These are phyloP conservation scores for Trichosporon coremiiforme DNA, from an alignment of 1,284 basidiomycete genomes.

Conservation along the genomic window DNA sequence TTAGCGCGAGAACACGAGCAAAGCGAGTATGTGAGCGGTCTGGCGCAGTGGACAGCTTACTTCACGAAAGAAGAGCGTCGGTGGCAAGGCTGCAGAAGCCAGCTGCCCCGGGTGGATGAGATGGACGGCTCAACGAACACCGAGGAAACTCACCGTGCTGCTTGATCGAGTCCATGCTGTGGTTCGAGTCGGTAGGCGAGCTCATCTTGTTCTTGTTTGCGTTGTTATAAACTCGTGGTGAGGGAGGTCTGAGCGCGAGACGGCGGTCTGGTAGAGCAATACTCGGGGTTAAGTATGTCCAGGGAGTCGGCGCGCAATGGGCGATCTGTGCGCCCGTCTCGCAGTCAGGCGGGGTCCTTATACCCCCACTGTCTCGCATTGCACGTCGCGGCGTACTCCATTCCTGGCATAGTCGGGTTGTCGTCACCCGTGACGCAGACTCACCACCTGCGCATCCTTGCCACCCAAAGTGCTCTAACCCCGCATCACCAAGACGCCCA, in stretches of 20 bases:
- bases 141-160: background rate
- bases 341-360: background rate
- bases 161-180: slow-evolving; percentile 1
- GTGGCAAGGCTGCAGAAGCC: too few relatives aligned
- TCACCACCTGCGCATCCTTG: background rate
- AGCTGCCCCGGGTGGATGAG: too few relatives aligned
- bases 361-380: background rate
- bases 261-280: background rate
- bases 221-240: background rate
- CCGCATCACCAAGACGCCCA: background rate
- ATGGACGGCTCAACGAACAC: too few relatives aligned
- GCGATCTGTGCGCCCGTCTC: background rate
- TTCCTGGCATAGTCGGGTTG: background rate
- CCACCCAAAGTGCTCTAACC: background rate
- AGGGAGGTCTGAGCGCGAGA: background rate
- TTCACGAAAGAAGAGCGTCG: too few relatives aligned
- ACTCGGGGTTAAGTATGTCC: too few relatives aligned
- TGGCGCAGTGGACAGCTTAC: too few relatives aligned
- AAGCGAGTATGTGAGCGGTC: too few relatives aligned
- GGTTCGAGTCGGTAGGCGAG: slow-evolving; percentile 3
- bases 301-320: background rate
- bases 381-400: background rate
- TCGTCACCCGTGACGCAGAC: background rate
- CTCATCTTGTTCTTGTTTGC: background rate
- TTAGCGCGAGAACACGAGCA: background rate